Base-by-base conservation (phyloP, 306 rosid species). In the Albizia julibrissin region DNA sequence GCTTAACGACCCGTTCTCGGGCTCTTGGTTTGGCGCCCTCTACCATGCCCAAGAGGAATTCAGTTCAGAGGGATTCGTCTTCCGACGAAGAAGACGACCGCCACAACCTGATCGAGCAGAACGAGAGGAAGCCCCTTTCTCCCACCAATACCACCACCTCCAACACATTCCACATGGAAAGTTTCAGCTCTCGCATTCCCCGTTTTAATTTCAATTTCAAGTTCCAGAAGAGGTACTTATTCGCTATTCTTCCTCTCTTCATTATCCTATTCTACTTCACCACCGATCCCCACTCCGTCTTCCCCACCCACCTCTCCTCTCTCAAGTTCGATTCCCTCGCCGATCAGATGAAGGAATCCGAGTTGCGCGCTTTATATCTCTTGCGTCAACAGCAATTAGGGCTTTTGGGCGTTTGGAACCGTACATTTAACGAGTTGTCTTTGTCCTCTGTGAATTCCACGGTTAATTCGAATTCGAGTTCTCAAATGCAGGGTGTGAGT, bases 1-100 rank as follows among this genome's bases (percentile, higher is more conserved):
- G 9, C 21, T 47, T 47, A 1, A 14, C 37, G 39, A 67, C 69
- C 42, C 76, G 22, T 29, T 39, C 75, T 74, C 47, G 42, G 73
- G 12, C 33, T n/a, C 52, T 10, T 39, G 27, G 49, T 21, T 27
- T 64, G 64, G 64, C 37, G 72, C 18, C 34, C 56, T 64, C 70
- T 42, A 24, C 78, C 65, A 62, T 77, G 59, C 64, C 86, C 58
- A 54, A 37, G 73, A 33, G 39, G 67, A 24, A 46, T 50, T 39
- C 81, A 69, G 89, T 90, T 93, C 91, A 83, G 76, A 80, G 92
- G 19, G 90, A 83, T 67, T 89, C 90, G 0, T 90, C 93, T 72
- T 87, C 91, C 14, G 95, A 90, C 87, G 97, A 91, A 42, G 93
- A 86, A 67, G 97, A 92, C 18, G 94, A 94, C 19, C 86, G 82